phyloP scores from a whole-genome alignment of 2,329 filamentous ascomycete genomes.

The Paraphaeosphaeria minitans region DNA sequence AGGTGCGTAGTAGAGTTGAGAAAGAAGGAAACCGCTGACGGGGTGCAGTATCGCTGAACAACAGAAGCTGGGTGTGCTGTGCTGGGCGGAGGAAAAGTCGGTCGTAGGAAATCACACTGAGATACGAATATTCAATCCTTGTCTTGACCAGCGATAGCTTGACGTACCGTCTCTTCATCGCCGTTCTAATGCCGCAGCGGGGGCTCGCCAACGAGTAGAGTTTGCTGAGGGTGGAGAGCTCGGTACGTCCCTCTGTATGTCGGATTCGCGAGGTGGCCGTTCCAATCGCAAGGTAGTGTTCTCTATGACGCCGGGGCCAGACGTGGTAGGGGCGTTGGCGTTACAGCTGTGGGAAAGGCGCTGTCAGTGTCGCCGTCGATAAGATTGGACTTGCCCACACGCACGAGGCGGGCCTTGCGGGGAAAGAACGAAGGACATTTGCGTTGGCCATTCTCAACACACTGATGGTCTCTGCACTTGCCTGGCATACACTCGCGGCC shows the following conservation, averaged over 20 bases:
- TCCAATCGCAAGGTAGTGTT: no score
- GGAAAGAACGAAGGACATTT: neutral
- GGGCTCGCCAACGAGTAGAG: no score
- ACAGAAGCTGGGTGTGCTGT: neutral
- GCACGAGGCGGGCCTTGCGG: neutral
- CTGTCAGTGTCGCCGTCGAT: no score
- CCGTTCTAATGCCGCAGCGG: no score
- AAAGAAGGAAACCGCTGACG: neutral
- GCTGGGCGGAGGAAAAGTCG: neutral
- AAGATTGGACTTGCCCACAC: neutral
- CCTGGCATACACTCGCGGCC: neutral
- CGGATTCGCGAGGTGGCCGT: no score
- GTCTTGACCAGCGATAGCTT: neutral
- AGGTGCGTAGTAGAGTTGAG: conserved; percentile 52
- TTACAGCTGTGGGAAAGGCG: no score
- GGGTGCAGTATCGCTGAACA: neutral
- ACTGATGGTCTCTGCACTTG: neutral
- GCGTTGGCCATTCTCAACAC: neutral
- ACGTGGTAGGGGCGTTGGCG: no score
- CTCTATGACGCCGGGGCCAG: no score
- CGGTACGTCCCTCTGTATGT: no score
- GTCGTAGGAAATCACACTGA: neutral
- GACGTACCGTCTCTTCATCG: no score
- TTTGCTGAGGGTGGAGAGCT: no score
- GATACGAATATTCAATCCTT: neutral